These are phyloP conservation scores for Phytomonas serpens DNA, from an alignment of 208 protist genomes.

Conservation along the genomic window DNA sequence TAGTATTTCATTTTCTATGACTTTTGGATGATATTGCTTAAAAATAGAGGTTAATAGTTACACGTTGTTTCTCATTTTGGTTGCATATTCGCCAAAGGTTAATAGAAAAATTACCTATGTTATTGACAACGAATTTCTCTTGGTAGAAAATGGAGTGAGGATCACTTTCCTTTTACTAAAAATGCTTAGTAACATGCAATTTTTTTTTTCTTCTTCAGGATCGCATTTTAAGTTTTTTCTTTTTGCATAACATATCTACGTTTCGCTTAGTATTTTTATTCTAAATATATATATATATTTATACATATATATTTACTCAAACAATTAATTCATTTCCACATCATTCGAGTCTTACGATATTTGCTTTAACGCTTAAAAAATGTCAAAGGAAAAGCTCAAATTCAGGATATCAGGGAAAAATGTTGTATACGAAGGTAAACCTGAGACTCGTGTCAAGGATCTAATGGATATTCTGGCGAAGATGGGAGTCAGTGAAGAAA, in stretches of 20 bases:
- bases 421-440: conserved; percentile 67
- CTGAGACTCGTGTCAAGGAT: conserved; percentile 51
- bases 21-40: conserved; percentile 1
- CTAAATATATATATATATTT: neutral
- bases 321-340: neutral
- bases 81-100: neutral
- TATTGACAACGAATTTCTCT: neutral
- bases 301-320: conserved; percentile 2
- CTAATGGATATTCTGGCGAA: conserved; percentile 76
- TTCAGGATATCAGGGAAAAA: conserved; percentile 53
- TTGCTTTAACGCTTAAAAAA: conserved; percentile 14
- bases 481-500: conserved; percentile 36
- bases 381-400: conserved; percentile 64
- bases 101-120: neutral
- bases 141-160: neutral
- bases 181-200: neutral
- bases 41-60: neutral
- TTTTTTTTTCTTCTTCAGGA: neutral
- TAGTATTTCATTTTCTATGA: neutral
- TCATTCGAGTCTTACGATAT: conserved; percentile 1
- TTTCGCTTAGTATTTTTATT: neutral
- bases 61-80: neutral
- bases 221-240: neutral
- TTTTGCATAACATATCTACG: neutral
- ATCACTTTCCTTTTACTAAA: neutral